phyloP scores from a whole-genome alignment of 2,329 filamentous ascomycete genomes.

The Colletotrichum sp. region DNA sequence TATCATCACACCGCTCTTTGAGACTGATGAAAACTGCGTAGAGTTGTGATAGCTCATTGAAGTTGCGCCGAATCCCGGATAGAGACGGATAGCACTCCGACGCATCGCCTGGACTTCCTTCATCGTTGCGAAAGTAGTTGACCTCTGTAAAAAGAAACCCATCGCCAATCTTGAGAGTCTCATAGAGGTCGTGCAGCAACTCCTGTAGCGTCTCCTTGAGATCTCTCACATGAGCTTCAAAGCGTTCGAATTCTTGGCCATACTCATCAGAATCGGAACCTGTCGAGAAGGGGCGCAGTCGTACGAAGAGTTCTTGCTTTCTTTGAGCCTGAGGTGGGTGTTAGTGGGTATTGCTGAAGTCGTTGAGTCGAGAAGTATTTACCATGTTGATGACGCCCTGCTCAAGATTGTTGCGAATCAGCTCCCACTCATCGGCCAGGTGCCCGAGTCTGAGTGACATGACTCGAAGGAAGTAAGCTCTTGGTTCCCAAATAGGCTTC shows the following conservation, averaged over 20 bases:
- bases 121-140: background rate
- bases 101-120: background rate
- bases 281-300: background rate
- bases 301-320: too few relatives aligned
- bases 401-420: background rate
- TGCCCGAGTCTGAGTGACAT: background rate
- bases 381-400: background rate
- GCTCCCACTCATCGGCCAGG: background rate
- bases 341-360: too few relatives aligned
- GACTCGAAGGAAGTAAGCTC: background rate
- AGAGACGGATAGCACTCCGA: background rate
- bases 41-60: background rate
- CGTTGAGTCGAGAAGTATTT: background rate
- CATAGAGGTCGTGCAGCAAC: background rate
- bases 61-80: background rate
- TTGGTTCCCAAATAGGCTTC: background rate
- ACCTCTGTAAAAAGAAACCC: background rate
- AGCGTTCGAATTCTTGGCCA: background rate
- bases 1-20: background rate
- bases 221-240: background rate
- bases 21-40: background rate
- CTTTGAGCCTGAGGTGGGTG: too few relatives aligned
- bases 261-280: background rate
- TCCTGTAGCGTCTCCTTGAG: background rate
- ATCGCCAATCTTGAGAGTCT: background rate